Evolutionary conservation across 2,329 filamentous ascomycete species (phyloP).

Genomic region (Paraphaeosphaeria sporulosa): DNA sequence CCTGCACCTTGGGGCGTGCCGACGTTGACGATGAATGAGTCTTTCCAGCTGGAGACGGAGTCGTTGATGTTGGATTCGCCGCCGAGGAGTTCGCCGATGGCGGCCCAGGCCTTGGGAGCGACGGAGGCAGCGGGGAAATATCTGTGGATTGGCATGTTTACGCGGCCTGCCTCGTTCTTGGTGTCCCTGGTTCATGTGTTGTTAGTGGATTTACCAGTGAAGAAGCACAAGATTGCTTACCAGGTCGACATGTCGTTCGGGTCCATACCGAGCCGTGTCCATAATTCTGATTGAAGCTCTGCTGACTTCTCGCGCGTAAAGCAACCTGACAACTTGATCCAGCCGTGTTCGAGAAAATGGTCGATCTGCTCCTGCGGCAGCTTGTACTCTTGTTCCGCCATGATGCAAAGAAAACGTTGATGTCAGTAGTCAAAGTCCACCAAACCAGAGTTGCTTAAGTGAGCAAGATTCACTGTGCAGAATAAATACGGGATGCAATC

Average conservation of each 20-base stretch:
- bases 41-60: conserved; percentile 66
- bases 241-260: conserved; percentile 71
- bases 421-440: neutral
- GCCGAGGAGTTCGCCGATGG: conserved; percentile 71
- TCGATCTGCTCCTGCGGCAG: conserved; percentile 58
- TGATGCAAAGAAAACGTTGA: neutral
- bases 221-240: conserved; percentile 38
- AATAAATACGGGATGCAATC: neutral
- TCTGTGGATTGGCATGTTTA: conserved; percentile 70
- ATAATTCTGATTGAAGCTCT: conserved; percentile 60
- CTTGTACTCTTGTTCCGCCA: conserved; percentile 32
- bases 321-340: conserved; percentile 61
- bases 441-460: neutral
- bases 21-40: conserved; percentile 74
- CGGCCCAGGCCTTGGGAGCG: conserved; percentile 71
- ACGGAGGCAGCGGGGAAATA: conserved; percentile 62
- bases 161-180: conserved; percentile 53
- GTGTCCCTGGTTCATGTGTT: conserved; percentile 44
- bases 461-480: neutral
- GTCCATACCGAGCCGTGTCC: conserved; percentile 71
- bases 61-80: conserved; percentile 56
- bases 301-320: conserved; percentile 59
- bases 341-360: conserved; percentile 65
- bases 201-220: no score
- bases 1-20: conserved; percentile 62